These are phyloP conservation scores for Neurospora sp. DNA, from an alignment of 495 filamentous ascomycete genomes.

Conservation along the genomic window DNA sequence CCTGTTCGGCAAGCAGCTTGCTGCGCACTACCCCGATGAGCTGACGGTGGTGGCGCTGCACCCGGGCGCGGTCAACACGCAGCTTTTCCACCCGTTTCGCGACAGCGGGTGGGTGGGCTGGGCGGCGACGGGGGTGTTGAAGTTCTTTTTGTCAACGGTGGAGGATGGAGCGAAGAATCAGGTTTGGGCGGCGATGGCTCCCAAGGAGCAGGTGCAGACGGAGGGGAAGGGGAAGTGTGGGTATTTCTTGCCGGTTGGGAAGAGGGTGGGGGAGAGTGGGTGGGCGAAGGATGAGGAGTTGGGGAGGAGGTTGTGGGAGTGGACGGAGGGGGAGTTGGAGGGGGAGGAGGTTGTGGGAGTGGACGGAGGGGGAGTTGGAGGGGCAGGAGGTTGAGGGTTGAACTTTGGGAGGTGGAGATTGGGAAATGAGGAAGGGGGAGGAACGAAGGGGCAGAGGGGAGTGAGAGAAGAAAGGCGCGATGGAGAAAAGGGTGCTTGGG, in stretches of 20 bases:
- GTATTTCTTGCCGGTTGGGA: slow-evolving; percentile 27
- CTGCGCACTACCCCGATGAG: slow-evolving; percentile 46
- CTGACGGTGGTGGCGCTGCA: slow-evolving; percentile 46
- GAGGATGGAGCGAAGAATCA: slow-evolving; percentile 46
- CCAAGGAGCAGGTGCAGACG: slow-evolving; percentile 24
- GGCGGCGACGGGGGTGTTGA: background rate
- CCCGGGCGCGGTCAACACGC: slow-evolving; percentile 54
- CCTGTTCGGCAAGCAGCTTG: slow-evolving; percentile 51
- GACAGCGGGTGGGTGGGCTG: slow-evolving; percentile 4
- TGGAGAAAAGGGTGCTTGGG: too few species aligned
- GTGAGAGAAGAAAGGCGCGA: too few species aligned
- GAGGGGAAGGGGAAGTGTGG: slow-evolving; percentile 17
- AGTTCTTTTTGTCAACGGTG: slow-evolving; percentile 22
- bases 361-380: slow-evolving; percentile 46
- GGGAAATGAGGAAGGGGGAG: too few species aligned
- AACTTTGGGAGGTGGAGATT: background rate
- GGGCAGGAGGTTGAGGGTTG: background rate
- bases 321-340: slow-evolving; percentile 46
- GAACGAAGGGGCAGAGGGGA: too few species aligned
- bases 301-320: slow-evolving; percentile 49
- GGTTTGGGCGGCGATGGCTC: slow-evolving; percentile 46
- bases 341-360: slow-evolving; percentile 38
- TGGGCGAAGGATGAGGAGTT: slow-evolving; percentile 37
- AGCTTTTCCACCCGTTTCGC: slow-evolving; percentile 28
- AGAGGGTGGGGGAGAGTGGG: background rate